phyloP scores from a whole-genome alignment of 192 early-diverging fungal species.

The Gamsiella multidivaricata region DNA sequence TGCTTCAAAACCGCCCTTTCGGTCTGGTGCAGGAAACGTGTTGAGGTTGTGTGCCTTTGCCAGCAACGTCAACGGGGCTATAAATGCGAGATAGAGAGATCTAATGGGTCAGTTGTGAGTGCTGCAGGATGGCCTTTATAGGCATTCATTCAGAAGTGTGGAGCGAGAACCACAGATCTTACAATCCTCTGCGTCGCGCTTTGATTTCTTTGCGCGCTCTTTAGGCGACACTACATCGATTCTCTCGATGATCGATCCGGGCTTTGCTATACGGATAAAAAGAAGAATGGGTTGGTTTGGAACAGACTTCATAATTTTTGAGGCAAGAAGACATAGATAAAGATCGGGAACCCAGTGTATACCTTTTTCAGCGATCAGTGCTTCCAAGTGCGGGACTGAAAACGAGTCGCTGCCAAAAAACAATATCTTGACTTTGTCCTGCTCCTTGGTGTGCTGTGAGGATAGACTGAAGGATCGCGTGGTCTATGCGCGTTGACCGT shows the following conservation, averaged over 20 bases:
- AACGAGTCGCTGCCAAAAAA: slow-evolving; percentile 95
- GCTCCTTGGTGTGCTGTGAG: background rate
- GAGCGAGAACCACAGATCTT: background rate
- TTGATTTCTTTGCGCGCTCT: slow-evolving; percentile 41
- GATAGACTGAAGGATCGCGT: slow-evolving; percentile 13
- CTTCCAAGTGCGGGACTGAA: slow-evolving; percentile 68
- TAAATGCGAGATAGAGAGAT: background rate
- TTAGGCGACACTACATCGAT: slow-evolving; percentile 49
- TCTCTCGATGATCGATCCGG: slow-evolving; percentile 46
- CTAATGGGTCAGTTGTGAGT: background rate
- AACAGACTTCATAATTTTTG: too few relatives aligned
- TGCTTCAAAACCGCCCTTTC: slow-evolving; percentile 35
- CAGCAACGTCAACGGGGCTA: slow-evolving; percentile 38
- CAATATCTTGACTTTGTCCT: slow-evolving; percentile 60
- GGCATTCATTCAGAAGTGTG: background rate
- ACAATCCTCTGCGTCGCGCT: slow-evolving; percentile 47
- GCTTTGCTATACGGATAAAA: slow-evolving; percentile 54
- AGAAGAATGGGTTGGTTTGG: too few relatives aligned
- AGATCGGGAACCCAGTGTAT: too few relatives aligned
- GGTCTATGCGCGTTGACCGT: background rate
- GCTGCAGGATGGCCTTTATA: background rate
- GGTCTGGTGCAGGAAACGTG: slow-evolving; percentile 39
- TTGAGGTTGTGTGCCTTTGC: slow-evolving; percentile 40
- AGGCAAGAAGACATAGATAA: slow-evolving; percentile 39
- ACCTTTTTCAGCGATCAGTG: slow-evolving; percentile 66